These are phyloP conservation scores for Chlorokybus atmophyticus DNA, from an alignment of 139 green algal genomes.

Conservation along the genomic window DNA sequence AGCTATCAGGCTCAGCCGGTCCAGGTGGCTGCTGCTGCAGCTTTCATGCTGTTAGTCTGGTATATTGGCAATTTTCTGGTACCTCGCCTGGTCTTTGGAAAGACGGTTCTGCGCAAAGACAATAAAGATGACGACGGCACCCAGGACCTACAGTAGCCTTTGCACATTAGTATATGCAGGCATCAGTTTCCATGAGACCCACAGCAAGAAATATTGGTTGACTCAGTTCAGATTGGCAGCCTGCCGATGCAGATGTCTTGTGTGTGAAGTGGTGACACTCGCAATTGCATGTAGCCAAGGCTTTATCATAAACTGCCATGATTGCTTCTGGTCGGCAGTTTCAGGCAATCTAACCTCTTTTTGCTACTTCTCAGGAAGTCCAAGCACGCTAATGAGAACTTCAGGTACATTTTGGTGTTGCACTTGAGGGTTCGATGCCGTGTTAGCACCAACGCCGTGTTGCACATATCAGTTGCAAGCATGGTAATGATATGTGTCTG, in stretches of 20 bases:
- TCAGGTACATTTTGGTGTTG: constrained; percentile 10
- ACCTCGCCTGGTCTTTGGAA: too few species aligned
- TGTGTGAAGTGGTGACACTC: not conserved
- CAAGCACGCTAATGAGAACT: constrained; percentile 22
- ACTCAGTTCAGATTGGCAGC: not conserved
- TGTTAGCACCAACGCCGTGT: not conserved
- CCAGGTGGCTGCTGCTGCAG: too few species aligned
- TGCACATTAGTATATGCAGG: too few species aligned
- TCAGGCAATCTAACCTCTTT: not conserved
- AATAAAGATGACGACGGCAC: too few species aligned
- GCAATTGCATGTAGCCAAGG: too few species aligned
- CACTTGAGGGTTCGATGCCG: not conserved
- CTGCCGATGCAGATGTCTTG: not conserved
- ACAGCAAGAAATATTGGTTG: not conserved
- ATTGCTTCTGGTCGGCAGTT: not conserved
- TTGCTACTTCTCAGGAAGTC: constrained; percentile 10
- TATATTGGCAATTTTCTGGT: too few species aligned
- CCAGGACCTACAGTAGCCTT: too few species aligned
- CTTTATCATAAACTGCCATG: too few species aligned
- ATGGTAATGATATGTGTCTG: not conserved
- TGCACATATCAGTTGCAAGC: not conserved
- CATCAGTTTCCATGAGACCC: too few species aligned
- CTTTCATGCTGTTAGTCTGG: too few species aligned
- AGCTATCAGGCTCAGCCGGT: too few species aligned
- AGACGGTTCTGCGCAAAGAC: too few species aligned